Conservation (phyloP, 495 filamentous ascomycete genomes). For the Letharia lupina region DNA sequence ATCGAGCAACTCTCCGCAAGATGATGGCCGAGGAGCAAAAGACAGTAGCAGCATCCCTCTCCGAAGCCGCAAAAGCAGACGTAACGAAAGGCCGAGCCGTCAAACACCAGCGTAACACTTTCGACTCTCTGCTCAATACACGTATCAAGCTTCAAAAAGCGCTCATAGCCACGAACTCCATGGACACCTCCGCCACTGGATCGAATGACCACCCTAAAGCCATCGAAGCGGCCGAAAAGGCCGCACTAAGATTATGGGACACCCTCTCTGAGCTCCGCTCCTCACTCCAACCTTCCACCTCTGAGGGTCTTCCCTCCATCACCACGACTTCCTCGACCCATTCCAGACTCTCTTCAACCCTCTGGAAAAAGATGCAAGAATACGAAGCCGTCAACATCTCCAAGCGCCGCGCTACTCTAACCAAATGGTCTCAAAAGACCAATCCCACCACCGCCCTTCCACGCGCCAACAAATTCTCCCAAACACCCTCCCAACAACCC, state of each 20-base stretch:
- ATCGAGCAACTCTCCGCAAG: slow-evolving; percentile 53
- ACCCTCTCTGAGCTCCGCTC: slow-evolving; percentile 66
- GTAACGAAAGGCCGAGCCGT: slow-evolving; percentile 78
- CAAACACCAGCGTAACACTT: slow-evolving; percentile 70
- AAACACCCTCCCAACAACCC: slow-evolving; percentile 42
- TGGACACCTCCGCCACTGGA: slow-evolving; percentile 27
- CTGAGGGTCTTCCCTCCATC: slow-evolving; percentile 35
- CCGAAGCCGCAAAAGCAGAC: slow-evolving; percentile 67
- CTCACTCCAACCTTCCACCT: slow-evolving; percentile 32
- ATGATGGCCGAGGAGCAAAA: slow-evolving; percentile 68
- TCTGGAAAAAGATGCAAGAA: slow-evolving; percentile 66
- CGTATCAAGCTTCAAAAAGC: slow-evolving; percentile 89
- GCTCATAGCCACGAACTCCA: slow-evolving; percentile 68
- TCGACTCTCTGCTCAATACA: slow-evolving; percentile 77
- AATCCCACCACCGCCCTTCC: slow-evolving; percentile 34
- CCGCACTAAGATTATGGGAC: slow-evolving; percentile 83
- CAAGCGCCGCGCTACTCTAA: slow-evolving; percentile 37
- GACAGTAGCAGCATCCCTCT: slow-evolving; percentile 57
- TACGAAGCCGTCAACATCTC: slow-evolving; percentile 47
- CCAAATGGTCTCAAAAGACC: slow-evolving; percentile 47
- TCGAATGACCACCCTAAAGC: slow-evolving; percentile 32
- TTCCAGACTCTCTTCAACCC: slow-evolving; percentile 41
- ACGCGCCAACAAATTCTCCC: slow-evolving; percentile 38
- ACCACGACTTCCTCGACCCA: slow-evolving; percentile 34
- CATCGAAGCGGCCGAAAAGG: slow-evolving; percentile 71